phyloP scores from a whole-genome alignment of 2,329 filamentous ascomycete species.

The Talaromyces rugulosus region DNA sequence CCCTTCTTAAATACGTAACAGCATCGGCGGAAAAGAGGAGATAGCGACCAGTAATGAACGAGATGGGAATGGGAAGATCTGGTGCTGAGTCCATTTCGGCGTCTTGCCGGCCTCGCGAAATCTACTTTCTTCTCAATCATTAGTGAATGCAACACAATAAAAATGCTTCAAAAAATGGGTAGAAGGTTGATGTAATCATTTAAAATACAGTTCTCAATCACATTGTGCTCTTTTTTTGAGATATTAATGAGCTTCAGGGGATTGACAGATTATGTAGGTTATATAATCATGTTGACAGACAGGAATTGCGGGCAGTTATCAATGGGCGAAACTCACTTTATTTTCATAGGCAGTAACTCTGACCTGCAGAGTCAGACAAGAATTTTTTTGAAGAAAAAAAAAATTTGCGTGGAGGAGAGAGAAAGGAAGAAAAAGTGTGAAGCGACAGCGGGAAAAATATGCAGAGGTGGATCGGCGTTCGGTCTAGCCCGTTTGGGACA shows the following conservation, averaged over 20 bases:
- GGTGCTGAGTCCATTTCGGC: constrained; percentile 31
- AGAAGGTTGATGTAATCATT: constrained; percentile 24
- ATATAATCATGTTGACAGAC: constrained; percentile 58
- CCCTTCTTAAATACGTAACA: constrained; percentile 71
- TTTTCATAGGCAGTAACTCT: constrained; percentile 4
- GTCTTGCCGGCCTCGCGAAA: background rate
- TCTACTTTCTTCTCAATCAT: constrained; percentile 4
- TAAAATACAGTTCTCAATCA: constrained; percentile 43
- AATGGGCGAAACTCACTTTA: constrained; percentile 3
- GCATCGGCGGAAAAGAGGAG: constrained; percentile 84
- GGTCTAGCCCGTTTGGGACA: background rate
- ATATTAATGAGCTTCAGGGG: constrained; percentile 59
- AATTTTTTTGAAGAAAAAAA: background rate
- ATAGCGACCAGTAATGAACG: constrained; percentile 73
- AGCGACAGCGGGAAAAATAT: background rate
- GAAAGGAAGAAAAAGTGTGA: constrained; percentile 3
- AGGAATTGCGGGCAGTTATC: background rate
- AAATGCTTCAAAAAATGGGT: constrained; percentile 3
- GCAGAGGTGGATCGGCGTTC: background rate
- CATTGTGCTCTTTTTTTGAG: constrained; percentile 33
- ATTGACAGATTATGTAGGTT: constrained; percentile 73
- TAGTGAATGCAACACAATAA: background rate
- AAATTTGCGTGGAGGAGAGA: background rate
- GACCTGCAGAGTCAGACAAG: constrained; percentile 14
- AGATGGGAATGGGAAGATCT: constrained; percentile 68